Base-by-base conservation (phyloP, 1,284 basidiomycete species). In the Puccinia coronata region DNA sequence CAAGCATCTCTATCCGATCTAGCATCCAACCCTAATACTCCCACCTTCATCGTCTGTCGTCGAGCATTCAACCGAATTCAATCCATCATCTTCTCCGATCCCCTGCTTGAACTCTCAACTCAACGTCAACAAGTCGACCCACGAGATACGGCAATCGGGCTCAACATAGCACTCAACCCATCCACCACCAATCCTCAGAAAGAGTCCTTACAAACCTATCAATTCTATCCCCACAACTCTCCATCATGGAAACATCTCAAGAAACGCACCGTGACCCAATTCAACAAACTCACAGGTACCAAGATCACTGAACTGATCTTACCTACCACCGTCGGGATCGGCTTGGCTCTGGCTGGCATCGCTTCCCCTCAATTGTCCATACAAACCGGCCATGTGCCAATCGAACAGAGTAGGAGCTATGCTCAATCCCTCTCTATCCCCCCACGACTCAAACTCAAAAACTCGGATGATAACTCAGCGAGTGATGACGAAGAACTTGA, bases 31-130 rank as follows among this genome's bases (percentile, higher is more conserved):
- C 79, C 71, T 34, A 65, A 53, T 31, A 92, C 95, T 0, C 90
- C 89, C 36, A 92, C 95, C 0, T 98, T 99, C 87, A 88, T 91
- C 81, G 92, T 97, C 83, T 99, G 97, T 87, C 94, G 96, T 87
- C 91, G 97, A 82, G 91, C 96, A 71, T 89, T 98, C 83, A 94
- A 95, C 86, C 90, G 91, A 86, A 97, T 96, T 86, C 96, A 99
- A 87, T 92, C 96, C 87, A 95, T 98, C 86, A 96, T 99, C 84
- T 99, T 98, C 86, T 91, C 92, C 82, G 94, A 98, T 86, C 89
- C 92, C 36, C 91, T 93, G 36, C 69, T 80, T 31, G 67, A 80
- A 49, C 57, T 72, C 20, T 61, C 69, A 8, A 72, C 51, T 61
- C 78, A 80, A 36, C 78, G 41, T 18, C 49, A 39, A 49, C 51